phyloP scores from a whole-genome alignment of 2,329 filamentous ascomycete genomes.

The Colletotrichum sp. region DNA sequence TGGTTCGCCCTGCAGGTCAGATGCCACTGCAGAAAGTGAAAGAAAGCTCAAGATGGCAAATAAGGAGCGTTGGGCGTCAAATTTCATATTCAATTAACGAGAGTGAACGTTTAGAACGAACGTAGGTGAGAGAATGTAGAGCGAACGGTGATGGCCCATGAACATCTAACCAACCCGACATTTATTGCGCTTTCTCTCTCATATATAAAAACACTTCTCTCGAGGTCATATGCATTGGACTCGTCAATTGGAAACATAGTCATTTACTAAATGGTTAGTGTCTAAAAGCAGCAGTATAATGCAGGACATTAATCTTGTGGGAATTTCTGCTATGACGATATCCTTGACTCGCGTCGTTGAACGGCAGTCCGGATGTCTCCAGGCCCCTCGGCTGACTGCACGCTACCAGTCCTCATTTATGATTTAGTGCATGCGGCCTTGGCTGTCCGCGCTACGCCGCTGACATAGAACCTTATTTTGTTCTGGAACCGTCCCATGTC shows the following conservation, averaged over 20 bases:
- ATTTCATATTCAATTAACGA: neutral
- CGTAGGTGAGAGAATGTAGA: neutral
- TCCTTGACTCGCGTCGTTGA: neutral
- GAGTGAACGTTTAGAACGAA: neutral
- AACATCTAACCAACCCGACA: neutral
- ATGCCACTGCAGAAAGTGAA: neutral
- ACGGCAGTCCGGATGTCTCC: neutral
- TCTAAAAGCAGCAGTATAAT: neutral
- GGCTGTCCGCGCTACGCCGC: too few species aligned
- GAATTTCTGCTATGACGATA: neutral
- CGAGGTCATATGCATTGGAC: neutral
- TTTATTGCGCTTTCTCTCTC: neutral
- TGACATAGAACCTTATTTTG: too few species aligned
- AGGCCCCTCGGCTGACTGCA: too few species aligned
- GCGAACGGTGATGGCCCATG: neutral
- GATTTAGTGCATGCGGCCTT: neutral
- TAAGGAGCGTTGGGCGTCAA: neutral
- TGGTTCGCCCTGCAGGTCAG: neutral
- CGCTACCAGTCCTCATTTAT: neutral
- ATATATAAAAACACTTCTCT: neutral
- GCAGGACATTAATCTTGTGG: neutral
- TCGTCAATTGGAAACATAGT: neutral
- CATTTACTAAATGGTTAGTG: neutral
- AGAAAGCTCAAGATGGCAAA: neutral
- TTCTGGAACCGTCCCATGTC: too few species aligned